phyloP scores from a whole-genome alignment of 495 filamentous ascomycete species.

The Neurospora sp. region DNA sequence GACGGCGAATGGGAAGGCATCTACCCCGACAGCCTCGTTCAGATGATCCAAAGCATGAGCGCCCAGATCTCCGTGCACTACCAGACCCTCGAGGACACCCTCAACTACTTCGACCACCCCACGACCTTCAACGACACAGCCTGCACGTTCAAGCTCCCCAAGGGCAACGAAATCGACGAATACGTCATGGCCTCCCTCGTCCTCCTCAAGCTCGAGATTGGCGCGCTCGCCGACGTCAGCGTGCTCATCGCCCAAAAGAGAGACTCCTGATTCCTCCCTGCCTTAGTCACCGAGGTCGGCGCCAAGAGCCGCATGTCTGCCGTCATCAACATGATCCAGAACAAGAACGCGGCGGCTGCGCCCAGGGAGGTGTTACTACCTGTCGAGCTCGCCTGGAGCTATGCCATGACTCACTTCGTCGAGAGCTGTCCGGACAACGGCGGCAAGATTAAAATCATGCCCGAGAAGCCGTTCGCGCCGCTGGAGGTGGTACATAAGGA shows the following conservation, averaged over 20 bases:
- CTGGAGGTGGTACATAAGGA: slow-evolving; percentile 11
- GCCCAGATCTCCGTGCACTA: slow-evolving; percentile 30
- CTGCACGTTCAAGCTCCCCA: slow-evolving; percentile 21
- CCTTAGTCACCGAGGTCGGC: slow-evolving; percentile 24
- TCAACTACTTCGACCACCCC: slow-evolving; percentile 25
- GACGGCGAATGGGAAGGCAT: slow-evolving; percentile 23
- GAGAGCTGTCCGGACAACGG: slow-evolving; percentile 7
- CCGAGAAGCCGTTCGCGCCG: slow-evolving; percentile 11
- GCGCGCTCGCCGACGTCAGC: slow-evolving; percentile 45
- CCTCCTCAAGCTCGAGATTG: slow-evolving; percentile 45
- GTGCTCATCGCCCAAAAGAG: slow-evolving; percentile 37
- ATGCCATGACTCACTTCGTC: slow-evolving; percentile 21
- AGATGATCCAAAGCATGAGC: slow-evolving; percentile 22
- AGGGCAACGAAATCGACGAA: slow-evolving; percentile 13
- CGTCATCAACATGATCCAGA: slow-evolving; percentile 35
- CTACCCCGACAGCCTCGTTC: slow-evolving; percentile 27
- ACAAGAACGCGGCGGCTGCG: slow-evolving; percentile 24
- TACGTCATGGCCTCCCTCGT: slow-evolving; percentile 19
- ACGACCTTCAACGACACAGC: neutral
- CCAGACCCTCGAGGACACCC: slow-evolving; percentile 22
- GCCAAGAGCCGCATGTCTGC: slow-evolving; percentile 28
- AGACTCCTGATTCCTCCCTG: slow-evolving; percentile 30
- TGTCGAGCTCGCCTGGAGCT: slow-evolving; percentile 23
- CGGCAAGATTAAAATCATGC: slow-evolving; percentile 6
- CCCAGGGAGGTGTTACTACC: slow-evolving; percentile 27